A percentile compares a stretch with the other conserved stretches of the same genome.
Conservation (phyloP, 140 eudicot genomes). For the Flaveria floridana region DNA sequence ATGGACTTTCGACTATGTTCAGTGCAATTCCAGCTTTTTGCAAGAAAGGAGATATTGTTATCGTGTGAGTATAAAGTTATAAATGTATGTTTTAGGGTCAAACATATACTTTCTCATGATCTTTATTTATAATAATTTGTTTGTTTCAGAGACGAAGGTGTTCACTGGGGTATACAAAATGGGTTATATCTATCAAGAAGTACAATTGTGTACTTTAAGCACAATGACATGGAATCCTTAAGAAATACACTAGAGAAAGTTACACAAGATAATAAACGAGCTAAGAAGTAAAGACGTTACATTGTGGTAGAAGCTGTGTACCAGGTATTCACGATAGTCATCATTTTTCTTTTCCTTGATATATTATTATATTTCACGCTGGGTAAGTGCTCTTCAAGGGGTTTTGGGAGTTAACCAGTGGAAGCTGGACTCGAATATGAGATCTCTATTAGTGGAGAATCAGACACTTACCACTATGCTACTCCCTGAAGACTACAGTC, state of each 20-base stretch:
- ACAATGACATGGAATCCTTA: conserved; percentile 78
- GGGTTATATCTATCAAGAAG: conserved; percentile 87
- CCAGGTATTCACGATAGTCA: conserved; percentile 54
- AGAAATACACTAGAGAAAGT: conserved; percentile 66
- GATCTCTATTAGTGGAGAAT: too few relatives aligned
- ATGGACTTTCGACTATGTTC: conserved; percentile 96
- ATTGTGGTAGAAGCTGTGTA: conserved; percentile 89
- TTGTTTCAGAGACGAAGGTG: conserved; percentile 79
- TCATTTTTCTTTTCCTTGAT: background rate
- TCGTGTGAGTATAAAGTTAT: conserved; percentile 58
- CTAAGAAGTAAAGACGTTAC: conserved; percentile 83
- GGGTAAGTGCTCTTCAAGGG: background rate
- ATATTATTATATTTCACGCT: background rate
- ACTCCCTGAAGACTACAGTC: background rate
- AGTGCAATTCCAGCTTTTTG: conserved; percentile 95
- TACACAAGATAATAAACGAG: conserved; percentile 66
- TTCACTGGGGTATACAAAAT: conserved; percentile 97
- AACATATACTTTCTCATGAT: conserved; percentile 4
- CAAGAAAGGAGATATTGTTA: conserved; percentile 83
- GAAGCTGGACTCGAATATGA: background rate
- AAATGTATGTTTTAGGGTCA: background rate
- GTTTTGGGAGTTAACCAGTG: background rate
- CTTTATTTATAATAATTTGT: conserved; percentile 7
- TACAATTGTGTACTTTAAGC: conserved; percentile 84
- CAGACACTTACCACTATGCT: background rate